These are phyloP conservation scores for Gryganskiella cystojenkinii DNA, from an alignment of 192 early-diverging fungal species.

Conservation along the genomic window DNA sequence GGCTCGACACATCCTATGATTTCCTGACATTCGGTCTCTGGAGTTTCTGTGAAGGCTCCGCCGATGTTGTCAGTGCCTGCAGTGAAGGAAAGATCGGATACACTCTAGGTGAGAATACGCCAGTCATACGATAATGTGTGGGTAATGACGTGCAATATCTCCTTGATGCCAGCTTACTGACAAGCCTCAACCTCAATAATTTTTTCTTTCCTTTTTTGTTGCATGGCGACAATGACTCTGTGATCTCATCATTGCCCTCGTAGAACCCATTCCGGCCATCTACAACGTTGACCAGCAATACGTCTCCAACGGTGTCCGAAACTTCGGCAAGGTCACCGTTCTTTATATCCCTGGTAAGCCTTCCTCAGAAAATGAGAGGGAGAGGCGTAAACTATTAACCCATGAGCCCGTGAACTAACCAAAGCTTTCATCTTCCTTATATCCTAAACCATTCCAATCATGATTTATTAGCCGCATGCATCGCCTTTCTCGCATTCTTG, in stretches of 20 bases:
- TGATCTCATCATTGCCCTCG: not conserved
- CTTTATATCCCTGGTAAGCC: constrained; percentile 39
- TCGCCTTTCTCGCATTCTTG: constrained; percentile 27
- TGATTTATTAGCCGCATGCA: constrained; percentile 19
- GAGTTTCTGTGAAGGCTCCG: constrained; percentile 35
- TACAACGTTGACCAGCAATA: constrained; percentile 22
- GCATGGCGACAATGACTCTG: not conserved
- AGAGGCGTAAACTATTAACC: not conserved
- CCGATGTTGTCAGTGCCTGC: constrained; percentile 21
- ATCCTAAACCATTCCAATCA: not conserved
- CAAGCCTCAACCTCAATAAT: not conserved
- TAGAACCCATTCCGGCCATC: constrained; percentile 21
- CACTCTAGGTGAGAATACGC: constrained; percentile 22
- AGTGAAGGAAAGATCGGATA: constrained; percentile 17
- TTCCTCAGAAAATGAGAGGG: not conserved
- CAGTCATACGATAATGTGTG: not conserved
- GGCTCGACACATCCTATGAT: constrained; percentile 23
- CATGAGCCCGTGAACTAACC: not conserved
- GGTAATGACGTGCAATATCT: not conserved
- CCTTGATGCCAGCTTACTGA: not conserved
- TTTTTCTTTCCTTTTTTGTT: not conserved
- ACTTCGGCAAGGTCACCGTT: constrained; percentile 26
- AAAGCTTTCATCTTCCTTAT: not conserved
- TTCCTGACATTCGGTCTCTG: constrained; percentile 34
- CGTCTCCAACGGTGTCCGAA: constrained; percentile 25